phyloP scores from a whole-genome alignment of 106 monocot genomes.

The Dioscorea zingiberensis region DNA sequence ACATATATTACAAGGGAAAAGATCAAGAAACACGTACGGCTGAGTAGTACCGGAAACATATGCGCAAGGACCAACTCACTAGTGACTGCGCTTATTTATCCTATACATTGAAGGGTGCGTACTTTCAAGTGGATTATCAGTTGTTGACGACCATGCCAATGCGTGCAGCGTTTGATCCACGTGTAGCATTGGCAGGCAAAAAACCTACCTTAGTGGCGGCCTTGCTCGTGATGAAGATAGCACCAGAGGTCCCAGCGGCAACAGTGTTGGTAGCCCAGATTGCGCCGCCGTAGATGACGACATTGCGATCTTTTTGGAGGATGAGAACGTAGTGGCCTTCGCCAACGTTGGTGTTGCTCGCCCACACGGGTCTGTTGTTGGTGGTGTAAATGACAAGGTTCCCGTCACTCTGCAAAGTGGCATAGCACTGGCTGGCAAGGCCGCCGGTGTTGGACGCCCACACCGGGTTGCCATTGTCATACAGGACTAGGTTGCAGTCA shows the following conservation, averaged over 20 bases:
- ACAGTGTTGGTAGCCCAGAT: background rate
- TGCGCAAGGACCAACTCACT: too few species aligned
- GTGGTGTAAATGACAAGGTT: constrained; percentile 1
- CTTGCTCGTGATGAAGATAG: too few species aligned
- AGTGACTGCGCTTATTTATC: too few species aligned
- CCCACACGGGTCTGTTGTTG: background rate
- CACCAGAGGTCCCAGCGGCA: background rate
- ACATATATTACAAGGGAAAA: too few species aligned
- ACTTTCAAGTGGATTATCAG: too few species aligned
- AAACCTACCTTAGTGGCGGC: too few species aligned
- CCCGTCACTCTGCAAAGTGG: background rate
- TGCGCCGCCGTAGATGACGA: background rate
- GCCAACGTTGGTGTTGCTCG: background rate
- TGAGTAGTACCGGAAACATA: too few species aligned
- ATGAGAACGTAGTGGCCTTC: background rate
- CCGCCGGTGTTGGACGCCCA: background rate
- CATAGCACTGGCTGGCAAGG: background rate
- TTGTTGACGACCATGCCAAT: too few species aligned
- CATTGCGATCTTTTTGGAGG: background rate
- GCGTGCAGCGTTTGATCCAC: too few species aligned
- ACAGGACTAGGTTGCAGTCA: constrained; percentile 2
- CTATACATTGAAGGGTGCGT: too few species aligned
- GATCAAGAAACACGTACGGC: too few species aligned
- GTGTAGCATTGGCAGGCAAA: too few species aligned
- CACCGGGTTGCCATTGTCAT: background rate